A percentile compares a stretch with the other conserved stretches of the same genome.
Conservation (phyloP, 2,329 filamentous ascomycete species). For the Dothiorella sarmentorum region DNA sequence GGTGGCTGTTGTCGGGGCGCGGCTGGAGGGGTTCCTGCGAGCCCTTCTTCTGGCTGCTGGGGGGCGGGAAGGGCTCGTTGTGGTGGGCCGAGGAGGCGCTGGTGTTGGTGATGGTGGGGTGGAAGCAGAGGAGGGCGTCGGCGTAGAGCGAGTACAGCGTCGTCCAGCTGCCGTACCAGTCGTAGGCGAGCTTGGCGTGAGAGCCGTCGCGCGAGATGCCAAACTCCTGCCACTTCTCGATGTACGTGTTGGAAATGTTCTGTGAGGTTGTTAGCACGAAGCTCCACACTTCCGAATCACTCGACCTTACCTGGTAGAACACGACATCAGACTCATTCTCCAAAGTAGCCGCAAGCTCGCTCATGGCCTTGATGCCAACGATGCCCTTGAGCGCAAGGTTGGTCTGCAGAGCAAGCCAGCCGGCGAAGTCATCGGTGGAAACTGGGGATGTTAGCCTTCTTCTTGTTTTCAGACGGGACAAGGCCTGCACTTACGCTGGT, state of each 20-base stretch:
- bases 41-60: conserved; percentile 18
- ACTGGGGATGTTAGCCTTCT: conserved; percentile 41
- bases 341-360: conserved; percentile 62
- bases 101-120: conserved; percentile 50
- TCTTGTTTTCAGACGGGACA: background rate
- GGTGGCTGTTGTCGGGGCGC: conserved; percentile 34
- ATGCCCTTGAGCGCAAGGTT: conserved; percentile 83
- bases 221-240: conserved; percentile 67
- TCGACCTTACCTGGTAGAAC: conserved; percentile 52
- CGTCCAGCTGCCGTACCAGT: conserved; percentile 77
- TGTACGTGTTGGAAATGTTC: conserved; percentile 63
- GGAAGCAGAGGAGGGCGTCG: conserved; percentile 78
- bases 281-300: background rate
- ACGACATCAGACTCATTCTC: conserved; percentile 56
- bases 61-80: conserved; percentile 27
- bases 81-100: conserved; percentile 20
- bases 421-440: conserved; percentile 81
- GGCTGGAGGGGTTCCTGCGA: conserved; percentile 2
- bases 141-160: conserved; percentile 83
- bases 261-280: conserved; percentile 24
- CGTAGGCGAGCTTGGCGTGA: conserved; percentile 76
- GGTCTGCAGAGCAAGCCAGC: conserved; percentile 72
- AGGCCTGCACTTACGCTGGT: conserved; percentile 54
- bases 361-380: conserved; percentile 76
- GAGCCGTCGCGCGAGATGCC: conserved; percentile 66